A percentile compares a stretch with the other conserved stretches of the same genome.
phyloP scores from a whole-genome alignment of 257 asterid genomes.

The Leptodermis oblonga region DNA sequence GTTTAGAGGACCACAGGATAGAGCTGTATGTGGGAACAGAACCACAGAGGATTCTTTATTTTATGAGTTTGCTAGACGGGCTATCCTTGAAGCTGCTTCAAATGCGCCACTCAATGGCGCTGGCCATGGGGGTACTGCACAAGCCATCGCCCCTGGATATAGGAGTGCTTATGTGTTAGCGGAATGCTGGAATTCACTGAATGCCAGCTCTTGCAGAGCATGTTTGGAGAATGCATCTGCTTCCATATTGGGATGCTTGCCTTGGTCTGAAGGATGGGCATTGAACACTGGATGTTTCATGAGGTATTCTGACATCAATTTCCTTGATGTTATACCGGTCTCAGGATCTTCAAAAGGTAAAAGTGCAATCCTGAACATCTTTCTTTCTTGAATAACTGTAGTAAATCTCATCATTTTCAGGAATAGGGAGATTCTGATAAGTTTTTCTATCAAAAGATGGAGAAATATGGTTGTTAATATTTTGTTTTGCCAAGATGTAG shows the following conservation, averaged over 20 bases:
- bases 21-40: conserved; percentile 34
- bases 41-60: conserved; percentile 26
- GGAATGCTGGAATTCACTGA: conserved; percentile 38
- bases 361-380: background rate
- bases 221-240: conserved; percentile 39
- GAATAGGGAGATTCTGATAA: background rate
- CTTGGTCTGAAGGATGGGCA: conserved; percentile 44
- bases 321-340: conserved; percentile 31
- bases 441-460: no score
- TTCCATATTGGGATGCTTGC: conserved; percentile 41
- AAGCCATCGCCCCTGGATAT: conserved; percentile 20
- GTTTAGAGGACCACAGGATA: conserved; percentile 34
- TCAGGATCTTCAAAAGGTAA: conserved; percentile 61
- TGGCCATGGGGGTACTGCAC: conserved; percentile 25
- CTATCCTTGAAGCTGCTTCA: conserved; percentile 24
- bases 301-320: conserved; percentile 40
- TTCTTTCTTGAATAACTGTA: background rate
- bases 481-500: background rate
- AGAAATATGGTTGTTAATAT: no score
- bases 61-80: conserved; percentile 25
- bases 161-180: conserved; percentile 33
- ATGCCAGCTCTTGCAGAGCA: conserved; percentile 24
- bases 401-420: background rate
- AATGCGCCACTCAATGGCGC: conserved; percentile 30
- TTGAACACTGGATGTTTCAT: conserved; percentile 40